These are phyloP conservation scores for Chenopodium berlandieri DNA, from an alignment of 148 eudicot genomes.

Conservation along the genomic window DNA sequence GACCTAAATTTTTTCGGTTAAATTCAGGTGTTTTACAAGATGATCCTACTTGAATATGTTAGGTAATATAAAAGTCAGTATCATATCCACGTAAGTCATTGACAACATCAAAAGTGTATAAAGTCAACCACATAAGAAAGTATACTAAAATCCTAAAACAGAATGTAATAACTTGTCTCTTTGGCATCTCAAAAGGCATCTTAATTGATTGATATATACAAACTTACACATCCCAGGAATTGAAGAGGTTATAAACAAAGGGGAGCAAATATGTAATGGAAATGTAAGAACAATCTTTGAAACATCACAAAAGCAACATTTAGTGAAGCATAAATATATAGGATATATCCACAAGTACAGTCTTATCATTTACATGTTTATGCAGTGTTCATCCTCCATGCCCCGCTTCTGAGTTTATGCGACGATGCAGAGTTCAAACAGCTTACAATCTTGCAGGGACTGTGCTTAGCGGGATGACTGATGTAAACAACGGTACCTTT, in stretches of 20 bases:
- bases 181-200: neutral
- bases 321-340: too few relatives aligned
- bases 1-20: too few relatives aligned
- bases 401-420: neutral
- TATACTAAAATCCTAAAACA: too few relatives aligned
- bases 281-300: neutral
- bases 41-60: neutral
- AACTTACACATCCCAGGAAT: neutral
- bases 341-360: neutral
- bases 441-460: neutral
- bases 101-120: neutral
- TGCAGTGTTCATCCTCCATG: neutral
- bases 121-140: too few relatives aligned
- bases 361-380: neutral
- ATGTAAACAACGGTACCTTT: neutral
- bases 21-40: too few relatives aligned
- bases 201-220: neutral
- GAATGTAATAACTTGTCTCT: neutral
- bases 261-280: neutral
- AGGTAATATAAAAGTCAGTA: neutral
- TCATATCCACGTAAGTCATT: neutral
- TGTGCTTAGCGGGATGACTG: neutral
- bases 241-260: neutral
- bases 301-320: neutral
- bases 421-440: neutral